Evolutionary conservation across 163 green algal genomes (phyloP), one percentile per base, ranked within the genome.

Genomic region (Scenedesmus sp.): DNA sequence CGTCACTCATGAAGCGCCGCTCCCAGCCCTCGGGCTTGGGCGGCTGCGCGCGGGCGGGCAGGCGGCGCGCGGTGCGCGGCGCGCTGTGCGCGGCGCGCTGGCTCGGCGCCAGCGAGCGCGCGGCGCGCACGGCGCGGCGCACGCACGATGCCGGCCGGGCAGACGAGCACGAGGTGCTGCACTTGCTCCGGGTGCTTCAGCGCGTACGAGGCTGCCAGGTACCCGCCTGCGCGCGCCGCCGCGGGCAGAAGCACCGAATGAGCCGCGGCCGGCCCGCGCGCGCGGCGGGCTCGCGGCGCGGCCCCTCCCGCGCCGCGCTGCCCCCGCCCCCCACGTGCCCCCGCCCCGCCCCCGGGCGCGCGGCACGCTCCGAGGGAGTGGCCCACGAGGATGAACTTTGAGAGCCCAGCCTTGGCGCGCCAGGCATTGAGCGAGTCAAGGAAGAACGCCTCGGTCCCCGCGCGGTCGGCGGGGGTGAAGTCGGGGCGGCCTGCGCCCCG

Each of bases 101-200:
- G n/a, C n/a, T n/a, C n/a, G n/a, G n/a, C n/a, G n/a, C n/a, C n/a
- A n/a, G n/a, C n/a, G n/a, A n/a, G n/a, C n/a, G n/a, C n/a, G n/a
- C n/a, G n/a, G n/a, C n/a, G n/a, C n/a, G 15, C 29, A 50, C 29
- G n/a, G 15, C 7, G 50, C 29, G 50, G 34, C 5, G 14, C 5
- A 51, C 84, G 80, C 77, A 92, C 91, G 57, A 97, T 65, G 42
- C 92, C 93, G 22, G 91, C 93, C 26, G 93, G 92, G 42, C 87
- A 93, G 14, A 97, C 93, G 9, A 97, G 87, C 54, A 97, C 78
- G n/a, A 97, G 87, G 83, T 97, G 93, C 66, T 92, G 20, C 67
- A 97, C 90, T 26, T 93, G 86, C 67, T 97, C 86, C 0, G 93
- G 93, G 77, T 97, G 84, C 3, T 70, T 39, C 53, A 95, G 76